Conservation (phyloP, 139 green algal genomes). For the Micractinium sp. region DNA sequence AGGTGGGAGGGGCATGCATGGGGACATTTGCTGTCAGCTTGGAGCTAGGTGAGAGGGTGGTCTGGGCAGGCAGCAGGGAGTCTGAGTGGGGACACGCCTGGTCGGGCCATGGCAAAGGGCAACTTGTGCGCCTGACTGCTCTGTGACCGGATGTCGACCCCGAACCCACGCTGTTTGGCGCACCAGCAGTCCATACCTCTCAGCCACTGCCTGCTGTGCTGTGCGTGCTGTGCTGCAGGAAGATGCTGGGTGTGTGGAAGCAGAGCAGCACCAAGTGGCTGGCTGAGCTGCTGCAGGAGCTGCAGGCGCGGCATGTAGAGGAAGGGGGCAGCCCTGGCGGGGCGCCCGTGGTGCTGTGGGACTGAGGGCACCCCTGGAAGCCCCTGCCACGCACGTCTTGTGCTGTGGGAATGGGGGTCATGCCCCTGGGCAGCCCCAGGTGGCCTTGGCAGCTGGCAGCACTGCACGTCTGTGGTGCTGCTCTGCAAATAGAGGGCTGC, state of each 20-base stretch:
- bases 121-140: neutral
- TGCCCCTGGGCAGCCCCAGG: no score
- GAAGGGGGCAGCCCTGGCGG: neutral
- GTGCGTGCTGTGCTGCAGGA: constrained; percentile 1
- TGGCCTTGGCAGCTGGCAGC: no score
- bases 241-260: constrained; percentile 40
- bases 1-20: neutral
- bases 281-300: neutral
- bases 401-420: no score
- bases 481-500: no score
- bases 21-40: no score
- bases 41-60: neutral
- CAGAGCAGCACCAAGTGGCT: constrained; percentile 21
- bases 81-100: no score
- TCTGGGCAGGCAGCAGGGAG: neutral
- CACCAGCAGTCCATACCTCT: no score
- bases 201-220: neutral
- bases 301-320: neutral
- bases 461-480: no score
- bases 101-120: no score
- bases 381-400: no score
- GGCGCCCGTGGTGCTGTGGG: constrained; percentile 12
- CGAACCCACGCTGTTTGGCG: no score
- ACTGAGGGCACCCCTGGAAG: neutral
- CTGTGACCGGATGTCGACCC: neutral